Base-by-base conservation (phyloP, 2,329 filamentous ascomycete genomes). In the Ascosphaera apis region DNA sequence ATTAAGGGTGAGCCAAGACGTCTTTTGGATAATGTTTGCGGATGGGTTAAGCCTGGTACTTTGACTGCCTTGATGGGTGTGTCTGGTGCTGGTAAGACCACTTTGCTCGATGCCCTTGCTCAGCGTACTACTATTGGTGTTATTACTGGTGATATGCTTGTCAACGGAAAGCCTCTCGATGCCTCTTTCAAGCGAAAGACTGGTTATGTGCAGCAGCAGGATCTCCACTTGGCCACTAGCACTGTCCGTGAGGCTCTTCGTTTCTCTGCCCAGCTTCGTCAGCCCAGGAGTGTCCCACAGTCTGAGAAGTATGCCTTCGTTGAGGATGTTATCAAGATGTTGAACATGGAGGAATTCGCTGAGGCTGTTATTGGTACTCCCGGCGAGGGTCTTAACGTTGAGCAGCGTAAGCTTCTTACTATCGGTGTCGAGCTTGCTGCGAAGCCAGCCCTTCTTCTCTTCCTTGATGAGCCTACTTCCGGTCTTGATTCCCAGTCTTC, bases 391-490 rank as follows among this genome's bases (percentile, higher is more conserved):
- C 51, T 68, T 35, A 67, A 67, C 39, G 62, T 67, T 23, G 69
- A 73, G 46, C 69, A 74, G 47, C 60, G 69, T 5, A 73, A 73
- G 50, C 73, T 80, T 43, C 64, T 92, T 9, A 92, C 82, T 0
- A 91, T 93, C 41, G 86, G 82, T 51, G 83, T 93, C 15, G 86
- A 95, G 52, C 65, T 95, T 15, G 84, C 81, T 21, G 84, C 84
- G 3, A 91, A 86, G 58, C 84, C 84, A 3, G 72, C 77, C 16
- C 63, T 92, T 37, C 63, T 92, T 37, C 67, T 92, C 23, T 92
- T 92, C 57, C 69, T 92, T 33, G 84, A 93, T 47, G 84, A 92
- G 53, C 84, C 84, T 11, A 92, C 83, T 2, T 91, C 82, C 31
- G 84, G 84, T 58, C 69, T 92, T 4, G 84, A 92, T 52, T 80